A percentile compares a stretch with the other conserved stretches of the same genome.
Evolutionary conservation across 176 grass and related monocot species (phyloP).

Genomic region (Aegilops speltoides): DNA sequence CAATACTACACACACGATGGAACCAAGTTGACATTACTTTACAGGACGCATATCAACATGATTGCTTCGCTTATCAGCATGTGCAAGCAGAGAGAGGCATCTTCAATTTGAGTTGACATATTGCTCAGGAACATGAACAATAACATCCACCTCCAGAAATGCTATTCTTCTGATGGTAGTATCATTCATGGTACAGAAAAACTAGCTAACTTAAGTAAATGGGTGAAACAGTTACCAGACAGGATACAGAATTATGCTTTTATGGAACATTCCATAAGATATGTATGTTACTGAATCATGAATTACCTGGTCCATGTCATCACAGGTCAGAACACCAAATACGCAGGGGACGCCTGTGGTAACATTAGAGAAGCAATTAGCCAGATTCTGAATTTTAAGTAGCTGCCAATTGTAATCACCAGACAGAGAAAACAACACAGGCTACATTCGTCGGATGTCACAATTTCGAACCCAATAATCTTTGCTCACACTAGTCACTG

Average conservation of each 20-base stretch:
- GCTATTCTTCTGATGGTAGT: neutral
- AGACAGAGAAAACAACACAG: neutral
- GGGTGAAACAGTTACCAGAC: neutral
- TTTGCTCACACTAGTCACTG: neutral
- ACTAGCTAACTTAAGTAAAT: neutral
- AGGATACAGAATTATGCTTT: neutral
- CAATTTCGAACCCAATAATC: neutral
- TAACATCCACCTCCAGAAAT: neutral
- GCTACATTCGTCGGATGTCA: neutral
- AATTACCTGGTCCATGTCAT: constrained; percentile 99
- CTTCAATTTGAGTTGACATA: neutral
- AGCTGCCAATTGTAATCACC: constrained; percentile 7
- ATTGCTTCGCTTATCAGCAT: neutral
- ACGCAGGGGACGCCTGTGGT: constrained; percentile 73
- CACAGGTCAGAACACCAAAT: constrained; percentile 97
- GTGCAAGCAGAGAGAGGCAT: neutral
- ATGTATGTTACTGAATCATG: neutral
- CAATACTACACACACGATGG: neutral
- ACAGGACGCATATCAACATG: neutral
- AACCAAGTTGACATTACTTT: neutral
- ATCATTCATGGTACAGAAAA: neutral
- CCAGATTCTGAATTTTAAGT: constrained; percentile 14
- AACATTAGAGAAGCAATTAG: constrained; percentile 21
- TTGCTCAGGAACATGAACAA: neutral
- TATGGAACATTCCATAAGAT: neutral